phyloP scores from a whole-genome alignment of 108 stramenopile genomes.

The Fistulifera pelliculosa region DNA sequence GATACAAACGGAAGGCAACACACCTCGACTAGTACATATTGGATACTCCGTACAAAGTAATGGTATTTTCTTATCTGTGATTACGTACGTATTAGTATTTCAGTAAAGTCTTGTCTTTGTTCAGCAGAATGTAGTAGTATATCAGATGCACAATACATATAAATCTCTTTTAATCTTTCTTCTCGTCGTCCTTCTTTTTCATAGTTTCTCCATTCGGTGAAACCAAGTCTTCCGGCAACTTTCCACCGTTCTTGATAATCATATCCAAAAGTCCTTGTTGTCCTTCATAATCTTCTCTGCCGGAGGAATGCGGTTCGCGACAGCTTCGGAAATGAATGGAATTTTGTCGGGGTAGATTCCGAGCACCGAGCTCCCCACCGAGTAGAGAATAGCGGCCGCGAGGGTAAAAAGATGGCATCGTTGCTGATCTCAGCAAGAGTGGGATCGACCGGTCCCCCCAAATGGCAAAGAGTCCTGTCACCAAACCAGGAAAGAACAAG shows the following conservation, averaged over 20 bases:
- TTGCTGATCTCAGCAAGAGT: conserved; percentile 31
- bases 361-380: conserved; percentile 48
- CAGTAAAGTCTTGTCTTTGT: too few relatives aligned
- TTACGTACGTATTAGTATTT: too few relatives aligned
- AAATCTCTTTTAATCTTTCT: too few relatives aligned
- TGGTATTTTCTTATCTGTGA: too few relatives aligned
- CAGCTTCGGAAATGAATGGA: conserved; percentile 63
- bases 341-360: conserved; percentile 64
- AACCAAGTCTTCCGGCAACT: too few relatives aligned
- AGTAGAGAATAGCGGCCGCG: conserved; percentile 48
- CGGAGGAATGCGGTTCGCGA: conserved; percentile 67
- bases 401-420: conserved; percentile 68
- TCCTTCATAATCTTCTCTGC: conserved; percentile 54
- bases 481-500: conserved; percentile 73
- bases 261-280: conserved; percentile 5
- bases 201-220: too few relatives aligned
- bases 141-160: too few relatives aligned
- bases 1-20: too few relatives aligned
- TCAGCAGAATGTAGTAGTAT: too few relatives aligned
- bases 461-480: conserved; percentile 36
- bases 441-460: conserved; percentile 22
- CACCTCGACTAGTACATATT: too few relatives aligned
- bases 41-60: too few relatives aligned
- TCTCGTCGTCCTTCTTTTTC: too few relatives aligned
- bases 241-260: neutral